Evolutionary conservation across 495 filamentous ascomycete genomes (phyloP), one percentile per base, ranked within the genome.

Genomic region (Aspergillus mulundensis): DNA sequence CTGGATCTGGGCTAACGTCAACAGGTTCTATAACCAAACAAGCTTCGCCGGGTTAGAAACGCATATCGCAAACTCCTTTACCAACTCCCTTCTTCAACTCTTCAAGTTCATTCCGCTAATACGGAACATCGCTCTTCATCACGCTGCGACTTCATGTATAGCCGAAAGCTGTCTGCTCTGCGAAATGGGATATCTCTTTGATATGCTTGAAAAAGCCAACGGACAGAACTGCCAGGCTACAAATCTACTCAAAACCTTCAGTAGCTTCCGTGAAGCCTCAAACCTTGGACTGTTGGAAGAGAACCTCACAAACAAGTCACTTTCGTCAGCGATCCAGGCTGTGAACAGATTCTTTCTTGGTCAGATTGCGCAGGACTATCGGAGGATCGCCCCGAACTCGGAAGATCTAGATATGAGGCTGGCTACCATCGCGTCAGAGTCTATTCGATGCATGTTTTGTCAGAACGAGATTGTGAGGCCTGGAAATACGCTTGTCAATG

Each of bases 191-290:
- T 98, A 92, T 67, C 75, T 99, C 18, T 92, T 97, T 62, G 94
- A 99, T 65, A 99, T 99, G 94, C 77, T 99, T 30, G 89, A 97
- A 61, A 97, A 96, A 64, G 93, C 93, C 7, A 85, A 86, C 61
- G 94, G 92, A 1, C 85, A 89, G 53, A 94, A 91, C 57, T 97
- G 95, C 62, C 94, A 97, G 61, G 94, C 94, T n/a, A 96, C 93
- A 0, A 99, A 99, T 66, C 83, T 99, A 60, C 73, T 97, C 34
- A 94, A 90, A 70, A 87, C 91, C 0, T 86, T 97, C 60, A 88
- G 88, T 65, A 86, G 82, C 60, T 84, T 87, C 50, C 83, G 87
- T 1, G 84, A 89, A 68, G 87, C 89, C 21, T 81, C 79, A 7
- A 85, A 79, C 18, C 63, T 91, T 48, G 85, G 87, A 8, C 71